Evolutionary conservation across 176 grass and related monocot species (phyloP), one percentile per base, ranked within the genome.

Genomic region (Raddia distichophylla): DNA sequence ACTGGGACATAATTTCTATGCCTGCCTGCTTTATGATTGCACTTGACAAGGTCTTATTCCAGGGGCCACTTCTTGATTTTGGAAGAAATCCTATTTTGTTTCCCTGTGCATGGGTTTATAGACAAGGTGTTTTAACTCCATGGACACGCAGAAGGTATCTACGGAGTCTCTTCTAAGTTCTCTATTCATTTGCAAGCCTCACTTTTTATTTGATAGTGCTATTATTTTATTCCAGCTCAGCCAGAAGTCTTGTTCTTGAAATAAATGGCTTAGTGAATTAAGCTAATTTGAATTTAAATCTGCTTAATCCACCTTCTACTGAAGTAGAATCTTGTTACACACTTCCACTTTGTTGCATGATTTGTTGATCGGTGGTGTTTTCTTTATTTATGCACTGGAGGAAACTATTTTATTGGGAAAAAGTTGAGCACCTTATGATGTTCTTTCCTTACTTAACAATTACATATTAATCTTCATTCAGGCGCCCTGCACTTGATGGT

Each of bases 71-170:
- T 67, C 92, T 98, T 90, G 95, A 98, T 93, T 49, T 98, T 66
- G 95, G 95, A 89, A 89, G 95, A 84, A 98, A 98, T 58, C 95
- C 92, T 46, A 86, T 98, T 83, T 91, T 98, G 79, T 98, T 98
- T 89, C 95, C 95, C 27, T 98, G 95, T 76, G 90, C 92, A 79
- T 98, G 95, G 95, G 56, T 98, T 79, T 93, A 98, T 82, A 88
- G 95, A 86, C 95, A 98, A 93, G 95, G 95, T 40, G 76, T 86
- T 85, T 89, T 98, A 69, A 93, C 90, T 88, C 95, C 95, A 14
- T 98, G 95, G 92, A 78, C 86, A 9, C 88, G 95, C 66, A 86
- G 84, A 82, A 93, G 88, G 94, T 97, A 86, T 69, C 3, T 80
- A 49, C 16, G 32, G 67, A 82, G 46, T 15, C 17, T 49, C 49